Evolutionary conservation across 1,284 basidiomycete genomes (phyloP), one percentile per base, ranked within the genome.

Genomic region (Fomitopsis palustris): DNA sequence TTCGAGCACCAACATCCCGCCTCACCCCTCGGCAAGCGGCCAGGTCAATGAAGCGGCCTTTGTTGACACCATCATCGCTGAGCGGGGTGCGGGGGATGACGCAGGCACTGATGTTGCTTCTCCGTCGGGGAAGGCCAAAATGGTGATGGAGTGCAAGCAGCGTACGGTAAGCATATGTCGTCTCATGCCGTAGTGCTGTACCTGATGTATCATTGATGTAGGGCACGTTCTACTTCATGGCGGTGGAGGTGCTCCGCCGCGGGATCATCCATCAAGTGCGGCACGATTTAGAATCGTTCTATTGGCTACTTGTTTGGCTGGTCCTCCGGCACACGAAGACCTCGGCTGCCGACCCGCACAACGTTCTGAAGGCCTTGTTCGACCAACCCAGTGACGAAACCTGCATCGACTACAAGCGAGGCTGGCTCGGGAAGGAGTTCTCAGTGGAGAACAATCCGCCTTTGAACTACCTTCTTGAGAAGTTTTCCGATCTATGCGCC

Each of bases 241-340:
- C 62, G 7, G 14, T 59, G 12, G 45, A 54, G 23, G 19, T 58
- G 1, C n/a, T 55, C 7, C 10, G 10, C 29, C 23, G 42, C 3
- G 27, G 9, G 2, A 8, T 37, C 16, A 27, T 49, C 2, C 61
- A 65, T 17, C 31, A 43, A 5, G 38, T 33, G 2, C 37, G 55
- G 3, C 62, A 65, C 31, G 64, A 65, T 31, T 54, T 65, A 2
- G 64, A 65, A 25, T 65, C 61, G 0, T 61, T 60, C 57, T 59
- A 53, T 42, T 65, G 64, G 62, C 55, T 62, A n/a, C 42, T 65
- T 4, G 7, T 65, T 7, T 64, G 61, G 61, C 27, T 64, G 14
- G 57, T 62, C n/a, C 35, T 65, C 4, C 61, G 58, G 3, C 58
- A 65, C 52, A 61, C 61, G 8, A 10, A 47, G 1, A 57, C 60